phyloP scores from a whole-genome alignment of 2,329 filamentous ascomycete genomes.

The Aspergillus nomiae region DNA sequence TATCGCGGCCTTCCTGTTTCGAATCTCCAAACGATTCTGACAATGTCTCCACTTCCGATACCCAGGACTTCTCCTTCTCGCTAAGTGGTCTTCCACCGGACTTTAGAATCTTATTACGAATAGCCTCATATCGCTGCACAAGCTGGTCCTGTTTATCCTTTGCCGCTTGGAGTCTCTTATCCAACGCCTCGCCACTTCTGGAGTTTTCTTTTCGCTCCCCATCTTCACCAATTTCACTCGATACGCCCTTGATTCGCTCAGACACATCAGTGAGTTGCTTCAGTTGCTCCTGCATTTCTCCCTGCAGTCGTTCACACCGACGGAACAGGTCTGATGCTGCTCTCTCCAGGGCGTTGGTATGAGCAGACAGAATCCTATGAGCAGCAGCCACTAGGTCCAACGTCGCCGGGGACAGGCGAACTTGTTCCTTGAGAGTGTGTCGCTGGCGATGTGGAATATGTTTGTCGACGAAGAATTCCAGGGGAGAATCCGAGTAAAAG shows the following conservation, averaged over 20 bases:
- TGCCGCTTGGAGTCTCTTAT: constrained; percentile 44
- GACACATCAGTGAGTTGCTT: constrained; percentile 48
- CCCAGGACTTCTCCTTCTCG: constrained; percentile 50
- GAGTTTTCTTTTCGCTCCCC: constrained; percentile 34
- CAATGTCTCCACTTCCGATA: constrained; percentile 45
- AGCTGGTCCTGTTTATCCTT: constrained; percentile 44
- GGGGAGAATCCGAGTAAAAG: constrained; percentile 41
- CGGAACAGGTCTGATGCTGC: constrained; percentile 56
- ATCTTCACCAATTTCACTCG: constrained; percentile 40
- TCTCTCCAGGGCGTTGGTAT: constrained; percentile 49
- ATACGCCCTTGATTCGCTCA: constrained; percentile 47
- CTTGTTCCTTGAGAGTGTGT: constrained; percentile 45
- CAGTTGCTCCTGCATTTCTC: constrained; percentile 51
- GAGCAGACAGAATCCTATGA: constrained; percentile 48
- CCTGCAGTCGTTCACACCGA: constrained; percentile 51
- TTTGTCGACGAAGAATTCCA: constrained; percentile 46
- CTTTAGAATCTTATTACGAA: constrained; percentile 46
- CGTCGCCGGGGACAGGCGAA: constrained; percentile 51
- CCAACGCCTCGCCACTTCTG: constrained; percentile 36
- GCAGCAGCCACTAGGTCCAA: constrained; percentile 51
- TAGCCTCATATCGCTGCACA: constrained; percentile 44
- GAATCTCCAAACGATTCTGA: constrained; percentile 37
- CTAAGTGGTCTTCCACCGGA: constrained; percentile 48
- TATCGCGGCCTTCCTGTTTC: constrained; percentile 24
- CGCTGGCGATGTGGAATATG: constrained; percentile 46